Evolutionary conservation across 805 yeast genomes (phyloP).

Genomic region (Yamadazyma olivae): DNA sequence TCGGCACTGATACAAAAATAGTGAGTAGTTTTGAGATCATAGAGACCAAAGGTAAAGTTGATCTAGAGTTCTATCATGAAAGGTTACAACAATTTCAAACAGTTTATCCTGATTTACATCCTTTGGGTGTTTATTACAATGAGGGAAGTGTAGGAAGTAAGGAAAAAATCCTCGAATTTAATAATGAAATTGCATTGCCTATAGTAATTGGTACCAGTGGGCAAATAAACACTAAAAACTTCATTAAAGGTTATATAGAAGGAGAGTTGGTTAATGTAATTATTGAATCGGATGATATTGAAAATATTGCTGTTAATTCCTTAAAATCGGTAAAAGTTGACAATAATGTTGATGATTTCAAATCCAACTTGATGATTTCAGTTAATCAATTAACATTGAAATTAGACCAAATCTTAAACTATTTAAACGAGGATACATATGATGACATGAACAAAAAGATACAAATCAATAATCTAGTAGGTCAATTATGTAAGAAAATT

Average conservation of each 20-base stretch:
- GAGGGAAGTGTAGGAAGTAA: constrained; percentile 1
- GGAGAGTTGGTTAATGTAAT: constrained; percentile 11
- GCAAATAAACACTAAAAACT: not conserved
- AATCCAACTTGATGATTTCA: constrained; percentile 6
- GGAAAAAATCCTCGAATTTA: not conserved
- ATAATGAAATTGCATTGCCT: constrained; percentile 4
- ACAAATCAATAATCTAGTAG: constrained; percentile 21
- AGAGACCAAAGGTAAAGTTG: constrained; percentile 14
- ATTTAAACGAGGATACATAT: constrained; percentile 7
- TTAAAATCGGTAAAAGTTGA: constrained; percentile 26
- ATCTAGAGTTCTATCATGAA: constrained; percentile 21
- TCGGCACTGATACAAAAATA: constrained; percentile 2
- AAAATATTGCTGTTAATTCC: constrained; percentile 30
- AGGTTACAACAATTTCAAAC: constrained; percentile 25
- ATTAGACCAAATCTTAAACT: constrained; percentile 19
- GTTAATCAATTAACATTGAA: constrained; percentile 22
- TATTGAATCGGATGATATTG: constrained; percentile 27
- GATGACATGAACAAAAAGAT: constrained; percentile 9
- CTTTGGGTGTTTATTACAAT: constrained; percentile 31
- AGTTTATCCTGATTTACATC: constrained; percentile 22
- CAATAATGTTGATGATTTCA: constrained; percentile 6
- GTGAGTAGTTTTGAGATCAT: constrained; percentile 29
- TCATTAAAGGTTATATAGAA: constrained; percentile 4
- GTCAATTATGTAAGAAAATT: constrained; percentile 20
- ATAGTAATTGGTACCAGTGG: not conserved